phyloP scores from a whole-genome alignment of 805 yeast genomes.

The Pichia exigua region DNA sequence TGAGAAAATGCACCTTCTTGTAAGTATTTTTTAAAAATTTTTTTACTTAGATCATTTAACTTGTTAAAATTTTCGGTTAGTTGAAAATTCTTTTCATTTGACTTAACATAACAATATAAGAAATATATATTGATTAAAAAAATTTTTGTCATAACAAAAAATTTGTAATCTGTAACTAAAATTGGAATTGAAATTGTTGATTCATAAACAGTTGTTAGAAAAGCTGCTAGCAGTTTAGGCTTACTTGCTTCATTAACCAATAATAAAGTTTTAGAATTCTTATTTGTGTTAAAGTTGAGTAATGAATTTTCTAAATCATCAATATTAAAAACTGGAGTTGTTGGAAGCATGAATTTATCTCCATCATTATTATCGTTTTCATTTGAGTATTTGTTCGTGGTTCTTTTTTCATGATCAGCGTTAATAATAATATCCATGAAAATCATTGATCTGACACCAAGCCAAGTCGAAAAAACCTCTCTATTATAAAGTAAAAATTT shows the following conservation, averaged over 20 bases:
- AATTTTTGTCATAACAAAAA: constrained; percentile 7
- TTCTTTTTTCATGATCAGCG: neutral
- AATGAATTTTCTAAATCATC: neutral
- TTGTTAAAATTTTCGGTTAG: neutral
- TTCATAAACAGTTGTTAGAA: constrained; percentile 4
- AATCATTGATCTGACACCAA: neutral
- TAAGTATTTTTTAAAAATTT: neutral
- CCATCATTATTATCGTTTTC: neutral
- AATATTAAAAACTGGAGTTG: neutral
- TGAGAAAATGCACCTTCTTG: constrained; percentile 1
- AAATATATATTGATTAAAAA: constrained; percentile 6
- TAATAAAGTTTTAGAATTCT: neutral
- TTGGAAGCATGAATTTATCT: neutral
- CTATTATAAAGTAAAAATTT: constrained; percentile 5
- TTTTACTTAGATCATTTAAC: neutral
- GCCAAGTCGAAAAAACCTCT: constrained; percentile 6
- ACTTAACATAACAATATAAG: constrained; percentile 1
- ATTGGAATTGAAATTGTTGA: neutral
- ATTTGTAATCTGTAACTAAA: constrained; percentile 3
- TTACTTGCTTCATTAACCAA: neutral
- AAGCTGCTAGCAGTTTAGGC: neutral
- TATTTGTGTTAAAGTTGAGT: neutral
- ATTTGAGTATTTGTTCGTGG: neutral
- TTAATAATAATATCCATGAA: constrained; percentile 2
- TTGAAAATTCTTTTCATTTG: neutral